Evolutionary conservation across 345 rosid genomes (phyloP).

Genomic region (Tarenaya hassleriana): DNA sequence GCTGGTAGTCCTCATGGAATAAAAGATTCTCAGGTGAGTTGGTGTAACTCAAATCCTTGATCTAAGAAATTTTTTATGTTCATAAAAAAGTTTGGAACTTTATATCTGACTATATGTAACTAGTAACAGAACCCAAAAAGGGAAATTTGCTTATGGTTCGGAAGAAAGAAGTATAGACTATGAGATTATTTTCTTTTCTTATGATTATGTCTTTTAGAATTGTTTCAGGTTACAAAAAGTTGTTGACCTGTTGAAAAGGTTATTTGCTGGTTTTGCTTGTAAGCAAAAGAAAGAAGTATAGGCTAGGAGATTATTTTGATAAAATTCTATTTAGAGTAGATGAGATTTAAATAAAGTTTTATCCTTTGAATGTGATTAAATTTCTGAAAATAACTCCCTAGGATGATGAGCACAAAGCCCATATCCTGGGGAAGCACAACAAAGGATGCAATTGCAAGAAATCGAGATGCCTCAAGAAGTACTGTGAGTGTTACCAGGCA

Average conservation of each 20-base stretch:
- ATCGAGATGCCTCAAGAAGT: constrained; percentile 87
- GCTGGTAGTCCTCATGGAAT: constrained; percentile 54
- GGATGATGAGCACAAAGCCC: constrained; percentile 44
- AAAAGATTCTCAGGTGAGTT: constrained; percentile 42
- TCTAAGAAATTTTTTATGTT: no score
- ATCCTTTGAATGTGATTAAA: not conserved
- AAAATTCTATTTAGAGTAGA: not conserved
- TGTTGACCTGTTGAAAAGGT: not conserved
- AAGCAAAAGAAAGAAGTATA: not conserved
- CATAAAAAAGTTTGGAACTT: no score
- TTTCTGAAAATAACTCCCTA: constrained; percentile 27
- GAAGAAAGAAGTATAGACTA: no score
- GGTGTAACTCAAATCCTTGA: not conserved
- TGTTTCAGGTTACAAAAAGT: not conserved
- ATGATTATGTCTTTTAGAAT: not conserved
- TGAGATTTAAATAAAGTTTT: constrained; percentile 1
- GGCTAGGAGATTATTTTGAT: not conserved
- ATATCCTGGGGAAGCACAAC: constrained; percentile 59
- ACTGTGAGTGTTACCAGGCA: constrained; percentile 90
- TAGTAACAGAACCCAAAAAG: no score
- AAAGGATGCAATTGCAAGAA: constrained; percentile 92
- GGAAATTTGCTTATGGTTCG: not conserved
- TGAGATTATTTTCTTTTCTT: no score
- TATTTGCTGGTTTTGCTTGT: not conserved
- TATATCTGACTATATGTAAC: not conserved